Conservation (phyloP, 768 basidiomycete species). For the Pulveroboletus sp. region DNA sequence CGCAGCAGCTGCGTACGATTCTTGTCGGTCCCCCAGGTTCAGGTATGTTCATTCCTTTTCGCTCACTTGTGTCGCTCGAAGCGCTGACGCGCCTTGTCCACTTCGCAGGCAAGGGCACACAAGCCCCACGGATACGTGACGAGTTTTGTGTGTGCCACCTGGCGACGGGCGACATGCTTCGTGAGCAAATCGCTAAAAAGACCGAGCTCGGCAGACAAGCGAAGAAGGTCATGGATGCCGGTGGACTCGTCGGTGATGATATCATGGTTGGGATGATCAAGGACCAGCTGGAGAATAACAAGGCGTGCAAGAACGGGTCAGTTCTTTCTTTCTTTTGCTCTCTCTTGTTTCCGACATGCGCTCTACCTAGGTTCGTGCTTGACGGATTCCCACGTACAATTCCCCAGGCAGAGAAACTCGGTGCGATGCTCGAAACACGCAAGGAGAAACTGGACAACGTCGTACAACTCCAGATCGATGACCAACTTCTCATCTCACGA, state of each 20-base stretch:
- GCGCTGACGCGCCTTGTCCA: background rate
- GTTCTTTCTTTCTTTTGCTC: constrained; percentile 29
- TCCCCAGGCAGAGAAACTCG: constrained; percentile 94
- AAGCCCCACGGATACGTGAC: constrained; percentile 90
- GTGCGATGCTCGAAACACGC: constrained; percentile 78
- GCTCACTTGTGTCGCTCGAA: background rate
- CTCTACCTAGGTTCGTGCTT: constrained; percentile 76
- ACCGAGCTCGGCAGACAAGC: constrained; percentile 87
- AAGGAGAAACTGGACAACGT: constrained; percentile 92
- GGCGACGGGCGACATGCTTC: constrained; percentile 98
- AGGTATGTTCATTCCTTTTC: constrained; percentile 48
- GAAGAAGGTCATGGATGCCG: constrained; percentile 97
- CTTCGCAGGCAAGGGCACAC: constrained; percentile 89
- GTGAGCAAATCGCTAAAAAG: constrained; percentile 86
- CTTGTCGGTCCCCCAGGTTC: constrained; percentile 96
- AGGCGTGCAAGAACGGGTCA: constrained; percentile 92
- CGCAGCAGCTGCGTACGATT: constrained; percentile 83
- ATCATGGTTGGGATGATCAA: constrained; percentile 98
- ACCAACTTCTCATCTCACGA: constrained; percentile 93
- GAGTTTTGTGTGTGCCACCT: constrained; percentile 97
- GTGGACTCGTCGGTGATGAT: constrained; percentile 93
- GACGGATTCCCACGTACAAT: constrained; percentile 99
- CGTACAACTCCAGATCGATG: constrained; percentile 88
- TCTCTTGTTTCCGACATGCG: too few species aligned
- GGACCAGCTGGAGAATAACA: constrained; percentile 91